Evolutionary conservation across 148 eudicot genomes (phyloP).

Genomic region (Silene uniflora): DNA sequence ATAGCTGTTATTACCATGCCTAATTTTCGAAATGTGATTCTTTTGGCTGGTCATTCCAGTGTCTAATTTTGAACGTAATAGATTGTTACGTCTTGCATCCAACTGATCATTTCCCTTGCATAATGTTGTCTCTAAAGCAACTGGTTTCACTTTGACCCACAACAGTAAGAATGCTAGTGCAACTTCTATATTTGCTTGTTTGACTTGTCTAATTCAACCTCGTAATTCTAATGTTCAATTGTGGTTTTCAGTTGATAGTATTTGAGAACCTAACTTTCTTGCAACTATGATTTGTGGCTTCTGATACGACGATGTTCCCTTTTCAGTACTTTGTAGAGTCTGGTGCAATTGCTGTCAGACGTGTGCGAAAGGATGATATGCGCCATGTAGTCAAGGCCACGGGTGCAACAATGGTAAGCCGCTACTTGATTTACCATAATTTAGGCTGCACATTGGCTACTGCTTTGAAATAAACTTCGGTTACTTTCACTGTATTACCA

Average conservation of each 20-base stretch:
- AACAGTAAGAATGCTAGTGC: background rate
- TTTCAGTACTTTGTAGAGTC: constrained; percentile 93
- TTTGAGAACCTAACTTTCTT: background rate
- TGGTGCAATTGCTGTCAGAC: constrained; percentile 96
- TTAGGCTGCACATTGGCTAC: background rate
- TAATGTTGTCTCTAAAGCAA: background rate
- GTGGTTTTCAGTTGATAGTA: background rate
- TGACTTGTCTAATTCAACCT: background rate
- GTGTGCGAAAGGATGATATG: constrained; percentile 87
- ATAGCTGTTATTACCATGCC: background rate
- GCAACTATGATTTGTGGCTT: background rate
- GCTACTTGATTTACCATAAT: background rate
- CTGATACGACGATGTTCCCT: constrained; percentile 6
- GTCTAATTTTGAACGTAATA: background rate
- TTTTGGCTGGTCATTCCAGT: background rate
- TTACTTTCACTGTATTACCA: background rate
- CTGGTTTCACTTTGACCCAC: background rate
- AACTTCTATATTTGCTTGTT: background rate
- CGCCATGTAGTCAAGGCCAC: constrained; percentile 99
- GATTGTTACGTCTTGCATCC: background rate
- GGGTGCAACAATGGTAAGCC: constrained; percentile 84
- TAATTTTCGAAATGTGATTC: background rate
- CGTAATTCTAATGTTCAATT: background rate
- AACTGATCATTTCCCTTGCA: background rate
- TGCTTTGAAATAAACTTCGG: background rate